phyloP scores from a whole-genome alignment of 1,139 yeast species.

The Scheffersomyces cryptocercus region DNA sequence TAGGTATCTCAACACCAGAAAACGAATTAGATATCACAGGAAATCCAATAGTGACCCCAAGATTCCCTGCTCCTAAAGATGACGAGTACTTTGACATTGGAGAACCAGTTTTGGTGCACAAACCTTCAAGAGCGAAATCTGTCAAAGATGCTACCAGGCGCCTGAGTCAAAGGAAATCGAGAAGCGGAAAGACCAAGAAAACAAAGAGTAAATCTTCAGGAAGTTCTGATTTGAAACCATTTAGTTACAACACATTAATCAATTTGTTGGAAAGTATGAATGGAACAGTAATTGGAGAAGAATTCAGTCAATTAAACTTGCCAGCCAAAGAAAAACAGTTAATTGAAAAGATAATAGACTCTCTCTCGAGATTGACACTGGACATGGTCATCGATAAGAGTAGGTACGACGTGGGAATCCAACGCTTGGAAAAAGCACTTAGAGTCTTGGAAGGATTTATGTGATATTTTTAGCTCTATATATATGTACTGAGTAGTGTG shows the following conservation, averaged over 20 bases:
- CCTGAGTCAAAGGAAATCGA: conserved; percentile 9
- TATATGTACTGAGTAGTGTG: neutral
- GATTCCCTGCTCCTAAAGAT: conserved; percentile 14
- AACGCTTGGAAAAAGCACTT: conserved; percentile 75
- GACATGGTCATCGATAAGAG: conserved; percentile 86
- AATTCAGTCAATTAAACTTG: conserved; percentile 71
- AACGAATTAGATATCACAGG: neutral
- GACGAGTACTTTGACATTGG: conserved; percentile 44
- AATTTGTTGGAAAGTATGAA: conserved; percentile 62
- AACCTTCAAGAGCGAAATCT: conserved; percentile 35
- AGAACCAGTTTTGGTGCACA: conserved; percentile 34
- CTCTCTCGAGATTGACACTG: conserved; percentile 79
- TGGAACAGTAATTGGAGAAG: conserved; percentile 65
- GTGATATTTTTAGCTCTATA: conserved; percentile 6
- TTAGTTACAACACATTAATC: conserved; percentile 59
- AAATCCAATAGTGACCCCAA: conserved; percentile 1
- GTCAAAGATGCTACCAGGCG: conserved; percentile 33
- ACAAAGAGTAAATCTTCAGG: conserved; percentile 10
- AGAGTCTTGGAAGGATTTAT: conserved; percentile 80
- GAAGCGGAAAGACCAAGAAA: conserved; percentile 17
- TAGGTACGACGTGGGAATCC: conserved; percentile 78
- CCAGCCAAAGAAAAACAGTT: conserved; percentile 77
- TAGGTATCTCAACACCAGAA: conserved; percentile 1
- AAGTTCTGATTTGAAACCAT: conserved; percentile 41
- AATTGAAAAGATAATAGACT: conserved; percentile 81